These are phyloP conservation scores for Ustilago sp. DNA, from an alignment of 1,284 basidiomycete genomes.

Conservation along the genomic window DNA sequence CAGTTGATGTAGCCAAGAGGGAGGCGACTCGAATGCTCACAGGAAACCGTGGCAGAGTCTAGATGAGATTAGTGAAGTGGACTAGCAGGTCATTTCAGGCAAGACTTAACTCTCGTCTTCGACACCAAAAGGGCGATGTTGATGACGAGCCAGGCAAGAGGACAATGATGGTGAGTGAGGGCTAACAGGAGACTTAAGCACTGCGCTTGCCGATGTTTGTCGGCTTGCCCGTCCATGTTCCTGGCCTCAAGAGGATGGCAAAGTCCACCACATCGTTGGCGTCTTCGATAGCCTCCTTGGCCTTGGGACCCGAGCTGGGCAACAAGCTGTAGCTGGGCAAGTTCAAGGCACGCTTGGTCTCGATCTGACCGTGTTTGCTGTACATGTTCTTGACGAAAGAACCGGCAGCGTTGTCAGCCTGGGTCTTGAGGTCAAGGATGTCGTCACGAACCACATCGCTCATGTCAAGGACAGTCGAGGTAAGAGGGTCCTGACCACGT, in stretches of 20 bases:
- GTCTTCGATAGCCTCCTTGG: slow-evolving; percentile 15
- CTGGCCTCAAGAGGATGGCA: no score
- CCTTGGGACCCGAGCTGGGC: slow-evolving; percentile 31
- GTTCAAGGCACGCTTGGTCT: slow-evolving; percentile 21
- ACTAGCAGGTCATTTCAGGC: not conserved
- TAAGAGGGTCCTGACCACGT: slow-evolving; percentile 26
- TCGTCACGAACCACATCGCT: slow-evolving; percentile 31
- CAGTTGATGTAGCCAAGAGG: not conserved
- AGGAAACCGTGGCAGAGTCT: slow-evolving; percentile 19
- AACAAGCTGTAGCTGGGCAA: slow-evolving; percentile 28
- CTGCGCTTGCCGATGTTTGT: slow-evolving; percentile 12
- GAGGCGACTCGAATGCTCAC: slow-evolving; percentile 24
- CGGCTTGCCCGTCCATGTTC: no score
- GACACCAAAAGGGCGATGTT: no score
- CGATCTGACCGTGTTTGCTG: slow-evolving; percentile 25
- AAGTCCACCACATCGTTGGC: slow-evolving; percentile 32
- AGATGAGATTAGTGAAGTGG: not conserved
- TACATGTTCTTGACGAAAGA: slow-evolving; percentile 52
- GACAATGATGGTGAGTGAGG: not conserved
- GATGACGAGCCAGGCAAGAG: no score
- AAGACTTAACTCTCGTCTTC: no score
- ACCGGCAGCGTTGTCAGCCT: slow-evolving; percentile 24
- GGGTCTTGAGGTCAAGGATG: slow-evolving; percentile 25
- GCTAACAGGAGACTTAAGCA: not conserved
- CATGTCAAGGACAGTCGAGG: slow-evolving; percentile 17